Percentiles rank a stretch among this genome's conserved stretches.
Conservation (phyloP, 2,329 filamentous ascomycete species). For the Fusarium graminum region DNA sequence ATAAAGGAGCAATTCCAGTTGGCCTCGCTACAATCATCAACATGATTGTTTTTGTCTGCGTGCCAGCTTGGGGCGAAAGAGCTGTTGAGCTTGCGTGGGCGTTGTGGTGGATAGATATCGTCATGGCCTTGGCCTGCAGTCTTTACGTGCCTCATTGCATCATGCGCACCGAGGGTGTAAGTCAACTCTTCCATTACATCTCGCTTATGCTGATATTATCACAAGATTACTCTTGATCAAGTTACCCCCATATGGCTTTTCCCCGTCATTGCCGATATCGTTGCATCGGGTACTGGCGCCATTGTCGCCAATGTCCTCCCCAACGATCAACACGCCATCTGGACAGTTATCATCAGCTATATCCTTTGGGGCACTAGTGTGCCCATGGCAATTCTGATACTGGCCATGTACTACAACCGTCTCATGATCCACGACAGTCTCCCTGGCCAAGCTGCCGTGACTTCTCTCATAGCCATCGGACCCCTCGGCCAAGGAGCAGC, state of each 20-base stretch:
- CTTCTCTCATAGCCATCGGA: constrained; percentile 71
- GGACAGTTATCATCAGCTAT: constrained; percentile 69
- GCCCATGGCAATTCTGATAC: constrained; percentile 64
- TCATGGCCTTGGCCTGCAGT: constrained; percentile 60
- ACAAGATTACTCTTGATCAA: constrained; percentile 44
- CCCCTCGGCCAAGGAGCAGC: constrained; percentile 73
- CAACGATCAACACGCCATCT: constrained; percentile 63
- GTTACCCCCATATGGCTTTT: constrained; percentile 73
- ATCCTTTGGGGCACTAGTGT: constrained; percentile 71
- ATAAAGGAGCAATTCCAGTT: constrained; percentile 71
- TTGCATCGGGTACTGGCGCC: constrained; percentile 70
- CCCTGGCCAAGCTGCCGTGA: constrained; percentile 71
- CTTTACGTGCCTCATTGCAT: constrained; percentile 66
- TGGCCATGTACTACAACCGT: constrained; percentile 73
- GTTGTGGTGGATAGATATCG: constrained; percentile 66
- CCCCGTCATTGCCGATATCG: constrained; percentile 72
- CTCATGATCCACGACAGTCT: constrained; percentile 71
- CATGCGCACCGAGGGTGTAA: constrained; percentile 51
- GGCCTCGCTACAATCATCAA: constrained; percentile 73
- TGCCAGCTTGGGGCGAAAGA: constrained; percentile 68
- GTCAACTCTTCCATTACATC: constrained; percentile 46
- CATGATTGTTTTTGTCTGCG: constrained; percentile 69
- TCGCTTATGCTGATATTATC: constrained; percentile 47
- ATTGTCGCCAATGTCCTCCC: constrained; percentile 68
- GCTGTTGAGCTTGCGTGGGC: constrained; percentile 63